These are phyloP conservation scores for Lecanicillium sp. DNA, from an alignment of 2,329 filamentous ascomycete genomes.

Conservation along the genomic window DNA sequence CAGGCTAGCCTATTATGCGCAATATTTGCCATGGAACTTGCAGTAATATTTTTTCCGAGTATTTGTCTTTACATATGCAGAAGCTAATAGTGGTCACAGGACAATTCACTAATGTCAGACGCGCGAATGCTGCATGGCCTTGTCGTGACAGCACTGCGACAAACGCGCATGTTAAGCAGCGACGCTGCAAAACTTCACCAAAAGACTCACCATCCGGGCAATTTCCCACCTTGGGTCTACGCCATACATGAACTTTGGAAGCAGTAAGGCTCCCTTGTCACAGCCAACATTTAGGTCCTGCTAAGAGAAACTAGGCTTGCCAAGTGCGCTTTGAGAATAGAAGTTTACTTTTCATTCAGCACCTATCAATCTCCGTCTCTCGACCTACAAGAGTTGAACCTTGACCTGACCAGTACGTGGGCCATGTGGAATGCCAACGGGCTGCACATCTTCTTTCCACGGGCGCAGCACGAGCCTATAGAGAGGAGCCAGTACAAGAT, in stretches of 20 bases:
- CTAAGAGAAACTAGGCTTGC: slow-evolving; percentile 21
- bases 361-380: slow-evolving; percentile 23
- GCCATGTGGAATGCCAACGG: slow-evolving; percentile 29
- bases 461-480: slow-evolving; percentile 22
- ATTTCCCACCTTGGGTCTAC: slow-evolving; percentile 27
- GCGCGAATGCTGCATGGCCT: slow-evolving; percentile 25
- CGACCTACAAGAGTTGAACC: slow-evolving; percentile 27
- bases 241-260: slow-evolving; percentile 24
- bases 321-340: slow-evolving; percentile 27
- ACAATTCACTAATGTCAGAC: slow-evolving; percentile 20
- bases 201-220: slow-evolving; percentile 24
- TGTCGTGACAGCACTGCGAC: slow-evolving; percentile 24
- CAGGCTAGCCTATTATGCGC: slow-evolving; percentile 5
- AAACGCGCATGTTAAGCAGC: slow-evolving; percentile 26
- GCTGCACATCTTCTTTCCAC: slow-evolving; percentile 26
- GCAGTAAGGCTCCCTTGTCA: slow-evolving; percentile 17
- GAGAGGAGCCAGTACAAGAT: slow-evolving; percentile 21
- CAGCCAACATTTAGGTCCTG: too few species aligned
- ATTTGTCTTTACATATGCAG: not conserved
- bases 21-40: slow-evolving; percentile 7
- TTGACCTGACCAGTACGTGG: slow-evolving; percentile 23
- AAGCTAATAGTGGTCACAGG: slow-evolving; percentile 16
- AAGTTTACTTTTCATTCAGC: slow-evolving; percentile 25
- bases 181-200: slow-evolving; percentile 26
- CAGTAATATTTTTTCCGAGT: slow-evolving; percentile 6